Percentiles rank a stretch among this genome's conserved stretches.
These are phyloP conservation scores for Claviceps maximensis DNA, from an alignment of 2,329 filamentous ascomycete species.

Conservation along the genomic window DNA sequence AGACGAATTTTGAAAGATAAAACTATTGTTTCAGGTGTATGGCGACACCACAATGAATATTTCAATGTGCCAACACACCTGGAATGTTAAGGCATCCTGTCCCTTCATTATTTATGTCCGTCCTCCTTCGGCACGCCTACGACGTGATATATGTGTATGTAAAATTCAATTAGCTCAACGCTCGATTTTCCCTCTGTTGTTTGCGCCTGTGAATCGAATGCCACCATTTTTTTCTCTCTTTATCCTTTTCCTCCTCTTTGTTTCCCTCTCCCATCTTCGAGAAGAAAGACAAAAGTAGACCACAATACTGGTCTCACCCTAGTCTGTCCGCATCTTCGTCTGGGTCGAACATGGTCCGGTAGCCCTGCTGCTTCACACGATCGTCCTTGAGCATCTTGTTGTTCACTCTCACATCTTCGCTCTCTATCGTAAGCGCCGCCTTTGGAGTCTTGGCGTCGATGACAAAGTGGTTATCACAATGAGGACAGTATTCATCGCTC, in stretches of 20 bases:
- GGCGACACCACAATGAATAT: constrained; percentile 14
- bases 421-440: constrained; percentile 72
- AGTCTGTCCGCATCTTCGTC: constrained; percentile 61
- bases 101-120: constrained; percentile 1
- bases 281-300: background rate
- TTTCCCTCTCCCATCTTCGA: background rate
- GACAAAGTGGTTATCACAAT: constrained; percentile 98
- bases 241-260: background rate
- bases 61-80: constrained; percentile 25
- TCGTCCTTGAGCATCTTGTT: constrained; percentile 89
- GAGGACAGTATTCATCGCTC: constrained; percentile 94
- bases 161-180: constrained; percentile 16
- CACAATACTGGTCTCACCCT: constrained; percentile 37
- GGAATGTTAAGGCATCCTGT: background rate
- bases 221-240: background rate
- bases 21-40: constrained; percentile 2
- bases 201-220: background rate
- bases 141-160: constrained; percentile 11
- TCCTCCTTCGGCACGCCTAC: background rate
- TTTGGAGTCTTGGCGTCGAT: constrained; percentile 79
- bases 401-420: constrained; percentile 78
- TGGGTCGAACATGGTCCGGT: constrained; percentile 61
- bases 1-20: background rate
- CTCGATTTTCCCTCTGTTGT: constrained; percentile 12
- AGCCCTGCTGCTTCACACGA: constrained; percentile 46